These are phyloP conservation scores for Quercus parvula DNA, from an alignment of 306 rosid species.

Conservation along the genomic window DNA sequence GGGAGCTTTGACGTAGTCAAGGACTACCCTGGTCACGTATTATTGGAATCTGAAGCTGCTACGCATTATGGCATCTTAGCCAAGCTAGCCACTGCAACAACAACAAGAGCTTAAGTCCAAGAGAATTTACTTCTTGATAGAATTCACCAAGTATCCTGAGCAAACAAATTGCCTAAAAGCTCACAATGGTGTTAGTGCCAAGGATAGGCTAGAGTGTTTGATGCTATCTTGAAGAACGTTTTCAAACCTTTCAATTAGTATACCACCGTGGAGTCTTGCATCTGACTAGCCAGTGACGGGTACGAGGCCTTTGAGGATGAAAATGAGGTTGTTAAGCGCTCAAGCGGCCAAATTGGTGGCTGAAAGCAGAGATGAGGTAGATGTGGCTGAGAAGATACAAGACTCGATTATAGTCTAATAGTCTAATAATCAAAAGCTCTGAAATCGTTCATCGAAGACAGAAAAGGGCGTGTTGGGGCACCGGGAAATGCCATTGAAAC, in stretches of 20 bases:
- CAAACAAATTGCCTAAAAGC: background rate
- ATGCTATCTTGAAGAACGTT: slow-evolving; percentile 64
- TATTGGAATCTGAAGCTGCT: slow-evolving; percentile 53
- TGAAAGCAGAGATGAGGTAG: slow-evolving; percentile 46
- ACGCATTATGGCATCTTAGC: slow-evolving; percentile 64
- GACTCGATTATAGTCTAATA: slow-evolving; percentile 16
- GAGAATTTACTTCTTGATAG: slow-evolving; percentile 54
- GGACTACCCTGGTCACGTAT: slow-evolving; percentile 55
- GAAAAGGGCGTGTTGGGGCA: background rate
- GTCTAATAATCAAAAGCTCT: background rate
- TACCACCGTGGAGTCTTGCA: background rate
- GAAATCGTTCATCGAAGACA: background rate
- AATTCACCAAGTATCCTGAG: slow-evolving; percentile 37
- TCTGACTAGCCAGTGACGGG: background rate
- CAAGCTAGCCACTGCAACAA: slow-evolving; percentile 47
- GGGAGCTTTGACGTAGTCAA: slow-evolving; percentile 47
- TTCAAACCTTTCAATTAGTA: slow-evolving; percentile 42
- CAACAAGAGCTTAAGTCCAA: slow-evolving; percentile 50
- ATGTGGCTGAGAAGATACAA: slow-evolving; percentile 58
- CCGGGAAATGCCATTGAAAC: slow-evolving; percentile 11
- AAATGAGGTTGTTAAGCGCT: slow-evolving; percentile 60
- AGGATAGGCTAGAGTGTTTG: slow-evolving; percentile 71
- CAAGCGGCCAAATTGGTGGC: slow-evolving; percentile 60
- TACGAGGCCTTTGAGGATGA: slow-evolving; percentile 40
- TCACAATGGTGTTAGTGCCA: slow-evolving; percentile 48